Percentiles rank a stretch among this genome's conserved stretches.
phyloP scores from a whole-genome alignment of 192 early-diverging fungal genomes.

The Hyaloraphidium curvatum region DNA sequence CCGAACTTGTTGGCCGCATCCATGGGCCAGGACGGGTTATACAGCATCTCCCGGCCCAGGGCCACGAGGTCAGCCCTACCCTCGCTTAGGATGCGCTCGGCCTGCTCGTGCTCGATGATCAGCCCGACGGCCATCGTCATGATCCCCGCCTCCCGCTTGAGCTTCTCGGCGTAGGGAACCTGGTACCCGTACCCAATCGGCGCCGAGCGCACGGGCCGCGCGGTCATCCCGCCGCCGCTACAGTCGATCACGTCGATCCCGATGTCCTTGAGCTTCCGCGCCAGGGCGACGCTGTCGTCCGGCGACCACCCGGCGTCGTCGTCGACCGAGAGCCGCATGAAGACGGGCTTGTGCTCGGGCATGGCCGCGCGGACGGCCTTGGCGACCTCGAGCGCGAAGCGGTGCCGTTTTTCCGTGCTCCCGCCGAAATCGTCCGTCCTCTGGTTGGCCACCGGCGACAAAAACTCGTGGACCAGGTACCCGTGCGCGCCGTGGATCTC shows the following conservation, averaged over 20 bases:
- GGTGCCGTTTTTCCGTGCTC: constrained; percentile 65
- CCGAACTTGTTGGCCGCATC: constrained; percentile 44
- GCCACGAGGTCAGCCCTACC: constrained; percentile 55
- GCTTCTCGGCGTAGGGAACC: constrained; percentile 43
- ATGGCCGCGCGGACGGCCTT: constrained; percentile 12
- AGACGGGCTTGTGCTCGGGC: constrained; percentile 66
- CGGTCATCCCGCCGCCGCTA: constrained; percentile 53
- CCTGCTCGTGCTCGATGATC: constrained; percentile 43
- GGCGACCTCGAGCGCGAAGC: constrained; percentile 52
- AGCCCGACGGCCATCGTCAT: constrained; percentile 44
- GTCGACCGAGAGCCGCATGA: constrained; percentile 49
- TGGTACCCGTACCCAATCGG: constrained; percentile 30
- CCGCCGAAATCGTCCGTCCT: constrained; percentile 88
- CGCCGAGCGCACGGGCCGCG: constrained; percentile 6
- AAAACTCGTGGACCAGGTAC: constrained; percentile 62
- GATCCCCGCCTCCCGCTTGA: constrained; percentile 35
- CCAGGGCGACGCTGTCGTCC: constrained; percentile 48
- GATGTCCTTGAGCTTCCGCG: constrained; percentile 24
- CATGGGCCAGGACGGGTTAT: constrained; percentile 45
- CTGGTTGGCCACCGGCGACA: constrained; percentile 59
- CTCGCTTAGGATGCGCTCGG: constrained; percentile 40
- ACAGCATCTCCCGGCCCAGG: constrained; percentile 46
- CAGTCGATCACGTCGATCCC: constrained; percentile 79
- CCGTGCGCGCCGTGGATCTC: constrained; percentile 88
- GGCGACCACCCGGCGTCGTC: constrained; percentile 35